Percentiles rank a stretch among this genome's conserved stretches.
Conservation (phyloP, 2,329 filamentous ascomycete genomes). For the Apiospora sp. region DNA sequence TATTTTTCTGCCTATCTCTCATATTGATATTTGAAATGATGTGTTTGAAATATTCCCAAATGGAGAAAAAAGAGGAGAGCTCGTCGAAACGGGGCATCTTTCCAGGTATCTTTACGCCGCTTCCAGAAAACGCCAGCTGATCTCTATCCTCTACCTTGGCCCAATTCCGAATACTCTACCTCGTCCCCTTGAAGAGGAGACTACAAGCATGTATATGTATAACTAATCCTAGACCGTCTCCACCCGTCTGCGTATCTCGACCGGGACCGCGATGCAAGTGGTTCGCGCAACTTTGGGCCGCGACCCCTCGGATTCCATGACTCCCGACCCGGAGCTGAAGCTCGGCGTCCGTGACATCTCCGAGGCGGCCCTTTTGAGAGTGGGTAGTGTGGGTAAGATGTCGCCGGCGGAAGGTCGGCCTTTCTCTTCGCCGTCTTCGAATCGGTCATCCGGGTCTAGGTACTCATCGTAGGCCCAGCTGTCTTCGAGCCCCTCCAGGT, state of each 20-base stretch:
- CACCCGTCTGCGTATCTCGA: slow-evolving; percentile 50
- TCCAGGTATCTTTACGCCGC: slow-evolving; percentile 17
- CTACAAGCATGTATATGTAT: background rate
- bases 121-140: slow-evolving; percentile 11
- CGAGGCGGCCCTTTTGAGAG: slow-evolving; percentile 59
- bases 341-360: slow-evolving; percentile 60
- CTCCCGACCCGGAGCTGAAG: slow-evolving; percentile 48
- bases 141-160: slow-evolving; percentile 1
- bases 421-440: slow-evolving; percentile 47
- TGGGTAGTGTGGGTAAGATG: slow-evolving; percentile 49
- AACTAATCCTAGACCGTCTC: slow-evolving; percentile 45
- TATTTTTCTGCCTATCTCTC: background rate
- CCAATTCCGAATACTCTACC: background rate
- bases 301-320: slow-evolving; percentile 42
- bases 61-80: background rate
- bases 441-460: slow-evolving; percentile 54
- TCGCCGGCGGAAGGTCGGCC: slow-evolving; percentile 56
- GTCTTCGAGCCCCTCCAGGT: slow-evolving; percentile 60
- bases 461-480: slow-evolving; percentile 61
- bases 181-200: background rate
- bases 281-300: slow-evolving; percentile 50
- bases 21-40: background rate
- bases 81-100: background rate
- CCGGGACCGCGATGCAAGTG: slow-evolving; percentile 48
- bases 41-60: background rate